phyloP scores from a whole-genome alignment of 1,139 yeast genomes.

The Diutina ranongensis region DNA sequence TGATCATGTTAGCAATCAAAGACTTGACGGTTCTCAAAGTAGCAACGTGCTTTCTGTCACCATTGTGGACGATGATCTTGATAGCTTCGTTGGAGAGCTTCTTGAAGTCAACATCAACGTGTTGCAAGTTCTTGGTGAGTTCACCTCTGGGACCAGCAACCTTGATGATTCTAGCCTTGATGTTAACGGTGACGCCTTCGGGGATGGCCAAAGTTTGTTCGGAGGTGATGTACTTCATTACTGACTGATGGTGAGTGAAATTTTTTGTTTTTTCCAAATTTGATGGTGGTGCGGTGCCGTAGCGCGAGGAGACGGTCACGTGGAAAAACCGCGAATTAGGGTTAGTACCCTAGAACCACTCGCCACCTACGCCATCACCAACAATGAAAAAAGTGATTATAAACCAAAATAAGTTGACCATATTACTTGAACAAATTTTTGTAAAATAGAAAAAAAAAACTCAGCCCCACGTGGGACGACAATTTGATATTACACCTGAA shows the following conservation, averaged over 20 bases:
- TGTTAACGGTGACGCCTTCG: conserved; percentile 84
- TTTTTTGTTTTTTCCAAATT: too few relatives aligned
- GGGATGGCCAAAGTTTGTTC: conserved; percentile 89
- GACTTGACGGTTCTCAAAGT: conserved; percentile 98
- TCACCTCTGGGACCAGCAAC: conserved; percentile 99
- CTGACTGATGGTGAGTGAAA: conserved; percentile 10
- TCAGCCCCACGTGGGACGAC: too few relatives aligned
- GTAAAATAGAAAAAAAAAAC: too few relatives aligned
- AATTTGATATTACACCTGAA: too few relatives aligned
- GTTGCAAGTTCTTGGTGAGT: conserved; percentile 83
- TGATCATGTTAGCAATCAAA: conserved; percentile 83
- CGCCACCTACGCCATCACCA: too few relatives aligned
- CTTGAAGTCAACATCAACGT: conserved; percentile 85
- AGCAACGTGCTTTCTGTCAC: conserved; percentile 99
- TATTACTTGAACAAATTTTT: too few relatives aligned
- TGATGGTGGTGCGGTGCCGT: too few relatives aligned
- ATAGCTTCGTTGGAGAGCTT: conserved; percentile 64
- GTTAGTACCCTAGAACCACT: too few relatives aligned
- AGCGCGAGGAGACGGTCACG: neutral
- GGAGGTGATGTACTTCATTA: conserved; percentile 90
- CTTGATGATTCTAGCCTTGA: conserved; percentile 84
- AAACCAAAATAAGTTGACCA: too few relatives aligned
- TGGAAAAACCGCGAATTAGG: neutral
- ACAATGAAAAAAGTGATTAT: too few relatives aligned
- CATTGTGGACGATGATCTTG: conserved; percentile 91